Evolutionary conservation across 208 protist genomes (phyloP), one percentile per base, ranked within the genome.

Genomic region (Acanthamoeba culbertsoni): DNA sequence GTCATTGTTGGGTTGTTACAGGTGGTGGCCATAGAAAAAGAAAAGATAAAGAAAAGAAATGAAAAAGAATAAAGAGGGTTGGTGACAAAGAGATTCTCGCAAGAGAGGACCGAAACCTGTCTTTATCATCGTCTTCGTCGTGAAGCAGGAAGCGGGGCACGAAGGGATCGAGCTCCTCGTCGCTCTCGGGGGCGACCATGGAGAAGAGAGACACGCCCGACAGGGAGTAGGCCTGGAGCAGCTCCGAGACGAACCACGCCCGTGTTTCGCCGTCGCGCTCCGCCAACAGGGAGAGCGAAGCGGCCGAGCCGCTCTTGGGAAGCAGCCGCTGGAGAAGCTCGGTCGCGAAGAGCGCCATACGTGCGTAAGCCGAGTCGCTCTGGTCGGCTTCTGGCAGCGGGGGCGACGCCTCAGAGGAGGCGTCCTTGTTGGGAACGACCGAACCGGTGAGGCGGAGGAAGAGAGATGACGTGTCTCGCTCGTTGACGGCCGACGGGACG

Each of bases 161-260:
- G 45, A 48, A n/a, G 18, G 73, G 73, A 6, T 42, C 43, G 28
- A 84, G 73, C 6, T 57, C 73, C 18, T 84, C 26, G 45, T 45
- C 55, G 2, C 31, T 23, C 16, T 84, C 73, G 40, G n/a, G n/a
- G n/a, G n/a, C n/a, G n/a, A n/a, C n/a, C n/a, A 55, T 28, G 43
- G 73, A n/a, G 8, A 84, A 84, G 43, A 84, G 73, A 10, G 73
- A 84, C 4, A 84, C 73, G 31, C 73, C 73, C 10, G 73, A 48
- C 28, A 84, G 73, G 16, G 73, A 84, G 43, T 84, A 84, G 40
- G 73, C n/a, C 45, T 84, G 73, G 43, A 84, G 73, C 7, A 84
- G 45, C 4, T 16, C 40, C 45, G 73, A 48, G 14, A 84, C 23
- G n/a, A 84, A 45, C 73, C 73, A 84, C 43, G 71, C 71, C 16